Percentiles rank a stretch among this genome's conserved stretches.
These are phyloP conservation scores for Pholiota conissans DNA, from an alignment of 768 basidiomycete genomes.

Conservation along the genomic window DNA sequence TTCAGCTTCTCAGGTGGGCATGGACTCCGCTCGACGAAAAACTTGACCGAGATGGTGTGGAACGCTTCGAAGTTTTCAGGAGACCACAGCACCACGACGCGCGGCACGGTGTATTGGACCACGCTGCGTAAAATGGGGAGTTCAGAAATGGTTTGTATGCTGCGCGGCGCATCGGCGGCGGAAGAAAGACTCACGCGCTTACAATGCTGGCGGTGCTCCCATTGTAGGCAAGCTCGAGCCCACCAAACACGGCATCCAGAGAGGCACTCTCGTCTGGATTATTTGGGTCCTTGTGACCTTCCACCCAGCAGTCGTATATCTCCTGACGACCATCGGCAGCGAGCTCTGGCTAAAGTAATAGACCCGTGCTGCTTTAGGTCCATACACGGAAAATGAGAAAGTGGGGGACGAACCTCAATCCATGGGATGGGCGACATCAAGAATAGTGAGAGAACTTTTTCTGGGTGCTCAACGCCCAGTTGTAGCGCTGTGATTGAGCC, in stretches of 20 bases:
- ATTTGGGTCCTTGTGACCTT: conserved; percentile 20
- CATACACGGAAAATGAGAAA: neutral
- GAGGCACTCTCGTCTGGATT: conserved; percentile 23
- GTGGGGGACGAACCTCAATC: conserved; percentile 27
- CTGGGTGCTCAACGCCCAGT: conserved; percentile 30
- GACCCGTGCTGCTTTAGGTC: neutral
- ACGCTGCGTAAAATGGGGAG: conserved; percentile 16
- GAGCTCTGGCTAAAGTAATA: conserved; percentile 27
- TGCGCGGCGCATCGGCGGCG: too few species aligned
- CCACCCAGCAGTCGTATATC: conserved; percentile 31
- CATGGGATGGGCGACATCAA: conserved; percentile 35
- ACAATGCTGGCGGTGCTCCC: conserved; percentile 19
- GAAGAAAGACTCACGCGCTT: conserved; percentile 28
- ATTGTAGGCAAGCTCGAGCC: conserved; percentile 33
- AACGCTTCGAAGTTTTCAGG: conserved; percentile 29
- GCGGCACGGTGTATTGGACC: conserved; percentile 20
- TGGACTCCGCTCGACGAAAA: conserved; percentile 27
- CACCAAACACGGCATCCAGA: conserved; percentile 27
- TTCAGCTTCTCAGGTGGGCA: conserved; percentile 20
- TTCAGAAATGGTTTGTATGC: neutral
- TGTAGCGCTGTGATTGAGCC: conserved; percentile 35
- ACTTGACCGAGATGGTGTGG: conserved; percentile 31
- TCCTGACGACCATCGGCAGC: conserved; percentile 34
- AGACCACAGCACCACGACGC: conserved; percentile 24
- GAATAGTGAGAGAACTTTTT: conserved; percentile 34